Conservation (phyloP, 2,329 filamentous ascomycete genomes). For the Tolypocladium guangdongense region DNA sequence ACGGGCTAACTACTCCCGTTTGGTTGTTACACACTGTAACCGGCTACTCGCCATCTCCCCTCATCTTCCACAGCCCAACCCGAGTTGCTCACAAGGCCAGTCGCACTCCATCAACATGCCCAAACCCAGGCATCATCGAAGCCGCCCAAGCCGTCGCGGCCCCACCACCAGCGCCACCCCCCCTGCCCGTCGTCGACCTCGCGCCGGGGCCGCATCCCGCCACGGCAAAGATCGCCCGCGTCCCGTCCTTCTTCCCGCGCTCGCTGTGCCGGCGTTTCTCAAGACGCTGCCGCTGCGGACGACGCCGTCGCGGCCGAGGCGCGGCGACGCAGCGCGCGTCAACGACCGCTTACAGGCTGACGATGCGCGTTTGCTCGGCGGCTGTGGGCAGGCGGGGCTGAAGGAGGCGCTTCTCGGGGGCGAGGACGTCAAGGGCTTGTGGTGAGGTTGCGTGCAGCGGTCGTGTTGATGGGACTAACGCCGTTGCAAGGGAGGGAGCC, state of each 20-base stretch:
- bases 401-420: slow-evolving; percentile 43
- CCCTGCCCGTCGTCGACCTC: slow-evolving; percentile 56
- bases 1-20: too few relatives aligned
- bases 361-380: slow-evolving; percentile 63
- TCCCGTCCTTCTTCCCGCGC: slow-evolving; percentile 64
- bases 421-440: slow-evolving; percentile 26
- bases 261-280: slow-evolving; percentile 67
- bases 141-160: slow-evolving; percentile 11
- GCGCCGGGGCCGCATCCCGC: slow-evolving; percentile 39
- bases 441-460: slow-evolving; percentile 27
- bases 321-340: slow-evolving; percentile 70
- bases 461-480: neutral
- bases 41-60: too few relatives aligned
- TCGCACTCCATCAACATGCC: too few relatives aligned
- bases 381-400: slow-evolving; percentile 70
- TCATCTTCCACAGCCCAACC: too few relatives aligned
- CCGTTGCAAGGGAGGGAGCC: slow-evolving; percentile 64
- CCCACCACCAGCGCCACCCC: slow-evolving; percentile 33
- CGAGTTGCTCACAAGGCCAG: too few relatives aligned
- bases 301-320: slow-evolving; percentile 68
- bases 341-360: slow-evolving; percentile 84
- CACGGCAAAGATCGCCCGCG: slow-evolving; percentile 56
- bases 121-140: neutral
- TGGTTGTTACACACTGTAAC: too few relatives aligned
- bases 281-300: slow-evolving; percentile 59